Base-by-base conservation (phyloP, 169 alveolate species). In the Eimeria acervulina region DNA sequence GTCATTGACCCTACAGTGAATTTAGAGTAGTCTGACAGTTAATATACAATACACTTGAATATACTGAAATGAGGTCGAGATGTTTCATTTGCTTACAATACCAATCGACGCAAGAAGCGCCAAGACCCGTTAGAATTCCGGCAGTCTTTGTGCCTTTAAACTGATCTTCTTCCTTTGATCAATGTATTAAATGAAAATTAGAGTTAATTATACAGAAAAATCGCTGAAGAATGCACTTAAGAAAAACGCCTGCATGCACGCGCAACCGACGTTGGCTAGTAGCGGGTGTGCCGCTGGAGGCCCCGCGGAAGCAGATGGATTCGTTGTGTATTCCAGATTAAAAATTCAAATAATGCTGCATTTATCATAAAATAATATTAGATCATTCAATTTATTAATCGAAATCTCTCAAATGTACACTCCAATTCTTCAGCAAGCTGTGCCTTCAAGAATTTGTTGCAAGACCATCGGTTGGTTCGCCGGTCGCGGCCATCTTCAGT, bases 251-350 rank as follows among this genome's bases (percentile, higher is more conserved):
- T 66, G 40, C 36, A 66, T 66, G 76, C 83, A 28, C 8, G 47
- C 47, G 83, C 83, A 8, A 36, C 44, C 47, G 76, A 26, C 51
- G 47, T 6, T 72, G 83, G 74, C 74, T 63, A 63, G 74, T n/a
- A n/a, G n/a, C 74, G 31, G 74, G 74, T 63, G 74, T 63, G 74
- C 74, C 74, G 74, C 74, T 17, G 74, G 28, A 23, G 74, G 74
- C n/a, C n/a, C n/a, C 74, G 74, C 36, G 74, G 31, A 63, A 63
- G 74, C 74, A 17, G 8, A 23, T n/a, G n/a, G 74, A n/a, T 63
- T 63, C 15, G 36, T n/a, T 5, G 8, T n/a, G 74, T 17, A 63
- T 63, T 23, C 10, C 3, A 10, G 5, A 5, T n/a, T n/a, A 17
- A 17, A 63, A 63, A 63, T 8, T 63, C 28, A 63, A 10, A 23